Evolutionary conservation across 108 stramenopile genomes (phyloP).

Genomic region (Cyclotella sp.): DNA sequence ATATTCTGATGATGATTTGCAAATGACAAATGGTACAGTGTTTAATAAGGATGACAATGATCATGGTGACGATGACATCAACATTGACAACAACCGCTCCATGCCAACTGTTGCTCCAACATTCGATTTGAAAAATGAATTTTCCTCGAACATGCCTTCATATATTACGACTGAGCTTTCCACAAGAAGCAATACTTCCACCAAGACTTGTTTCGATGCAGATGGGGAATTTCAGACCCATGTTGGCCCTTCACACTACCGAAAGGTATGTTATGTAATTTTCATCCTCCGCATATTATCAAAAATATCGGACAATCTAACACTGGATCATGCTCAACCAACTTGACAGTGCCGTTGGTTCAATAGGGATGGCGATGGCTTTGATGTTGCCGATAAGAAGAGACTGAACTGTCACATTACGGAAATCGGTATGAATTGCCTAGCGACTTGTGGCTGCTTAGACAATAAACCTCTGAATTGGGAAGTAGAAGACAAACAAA

Average conservation of each 20-base stretch:
- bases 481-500: not conserved
- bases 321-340: not conserved
- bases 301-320: not conserved
- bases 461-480: not conserved
- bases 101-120: constrained; percentile 11
- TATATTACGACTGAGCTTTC: not conserved
- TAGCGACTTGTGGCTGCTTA: constrained; percentile 31
- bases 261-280: not conserved
- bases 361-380: constrained; percentile 28
- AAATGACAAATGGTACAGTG: not conserved
- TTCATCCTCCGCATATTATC: not conserved
- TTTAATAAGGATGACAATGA: constrained; percentile 4
- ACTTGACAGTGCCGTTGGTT: constrained; percentile 41
- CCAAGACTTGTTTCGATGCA: constrained; percentile 12
- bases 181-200: not conserved
- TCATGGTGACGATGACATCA: not conserved
- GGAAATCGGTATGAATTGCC: constrained; percentile 44
- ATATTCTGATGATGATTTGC: not conserved
- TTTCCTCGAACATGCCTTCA: not conserved
- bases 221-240: constrained; percentile 38
- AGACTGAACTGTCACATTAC: constrained; percentile 41
- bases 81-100: not conserved
- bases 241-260: constrained; percentile 17
- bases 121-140: not conserved
- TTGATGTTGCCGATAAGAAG: constrained; percentile 37